Percentiles rank a stretch among this genome's conserved stretches.
These are phyloP conservation scores for Pseudogymnoascus sp. DNA, from an alignment of 2,329 filamentous ascomycete species.

Conservation along the genomic window DNA sequence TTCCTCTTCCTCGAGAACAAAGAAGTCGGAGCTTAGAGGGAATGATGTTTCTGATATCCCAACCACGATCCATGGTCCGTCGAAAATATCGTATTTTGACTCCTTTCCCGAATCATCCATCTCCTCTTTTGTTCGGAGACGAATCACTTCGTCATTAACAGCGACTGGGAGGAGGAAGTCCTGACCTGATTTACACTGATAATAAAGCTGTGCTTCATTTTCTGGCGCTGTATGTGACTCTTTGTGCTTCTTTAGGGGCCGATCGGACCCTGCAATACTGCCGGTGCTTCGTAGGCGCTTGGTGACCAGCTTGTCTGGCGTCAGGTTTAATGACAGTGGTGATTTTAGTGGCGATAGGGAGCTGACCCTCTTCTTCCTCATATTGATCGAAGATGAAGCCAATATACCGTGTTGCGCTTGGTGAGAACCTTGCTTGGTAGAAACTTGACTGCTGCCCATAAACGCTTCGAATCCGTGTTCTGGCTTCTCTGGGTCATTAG, in stretches of 20 bases:
- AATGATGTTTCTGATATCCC: neutral
- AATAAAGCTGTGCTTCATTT: neutral
- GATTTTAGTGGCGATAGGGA: neutral
- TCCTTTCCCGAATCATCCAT: constrained; percentile 6
- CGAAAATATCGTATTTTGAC: constrained; percentile 10
- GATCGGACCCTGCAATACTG: neutral
- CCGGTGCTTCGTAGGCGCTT: neutral
- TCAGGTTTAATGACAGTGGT: neutral
- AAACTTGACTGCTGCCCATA: neutral
- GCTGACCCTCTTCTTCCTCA: neutral
- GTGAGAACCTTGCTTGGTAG: neutral
- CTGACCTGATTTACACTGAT: neutral
- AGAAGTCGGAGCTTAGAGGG: neutral
- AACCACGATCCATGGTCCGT: constrained; percentile 10
- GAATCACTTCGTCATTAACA: neutral
- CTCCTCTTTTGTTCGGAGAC: neutral
- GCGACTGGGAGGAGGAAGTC: neutral
- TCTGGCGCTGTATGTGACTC: neutral
- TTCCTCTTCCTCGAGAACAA: neutral
- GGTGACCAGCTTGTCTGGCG: neutral
- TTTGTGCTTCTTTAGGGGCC: neutral
- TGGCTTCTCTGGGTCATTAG: neutral
- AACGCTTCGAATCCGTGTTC: neutral
- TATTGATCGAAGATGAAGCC: neutral
- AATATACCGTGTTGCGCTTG: neutral